Base-by-base conservation (phyloP, 306 rosid species). In the Hippophae gyantsensis region DNA sequence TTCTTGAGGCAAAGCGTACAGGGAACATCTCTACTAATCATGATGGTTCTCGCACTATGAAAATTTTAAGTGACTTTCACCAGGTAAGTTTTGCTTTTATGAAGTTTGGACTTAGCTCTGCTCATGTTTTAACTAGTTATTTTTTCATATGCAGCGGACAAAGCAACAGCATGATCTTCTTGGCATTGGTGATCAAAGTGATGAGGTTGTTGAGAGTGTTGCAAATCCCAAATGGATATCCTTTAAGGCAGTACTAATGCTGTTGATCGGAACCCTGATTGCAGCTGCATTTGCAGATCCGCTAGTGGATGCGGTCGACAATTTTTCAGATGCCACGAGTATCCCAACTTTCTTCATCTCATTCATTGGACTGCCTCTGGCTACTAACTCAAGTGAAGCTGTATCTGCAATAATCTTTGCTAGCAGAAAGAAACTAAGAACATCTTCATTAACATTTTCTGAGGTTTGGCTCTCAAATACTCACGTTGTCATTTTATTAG, bases 201-300 rank as follows among this genome's bases (percentile, higher is more conserved):
- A 78, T 0, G 93, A 80, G 69, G 80, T 1, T 3, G 58, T 5
- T 7, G 93, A 81, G 71, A 88, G 58, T 38, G 62, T 11, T 45
- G 69, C 51, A 56, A 69, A 58, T 72, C 54, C 77, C 14, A 74
- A 58, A 69, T 60, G 77, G 86, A 70, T 40, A 11, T n/a, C 72
- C 40, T 13, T 75, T 57, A 88, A 82, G 78, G 95, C 99, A 57
- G 75, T 64, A 48, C 73, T 83, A 13, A 60, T 79, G 54, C 77
- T 92, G 61, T 9, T 88, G 54, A 52, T 88, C 3, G 99, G 99
- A 68, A 26, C 96, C 49, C 62, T 75, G 62, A 82, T 92, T 58
- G 99, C 99, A 0, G 65, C 87, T 25, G 55, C 79, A 63, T 79
- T 84, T 58, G 90, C 90, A 5, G 87, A 84, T 66, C 92, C 92